Conservation (phyloP, 805 yeast species). For the Ogataea methanolica region DNA sequence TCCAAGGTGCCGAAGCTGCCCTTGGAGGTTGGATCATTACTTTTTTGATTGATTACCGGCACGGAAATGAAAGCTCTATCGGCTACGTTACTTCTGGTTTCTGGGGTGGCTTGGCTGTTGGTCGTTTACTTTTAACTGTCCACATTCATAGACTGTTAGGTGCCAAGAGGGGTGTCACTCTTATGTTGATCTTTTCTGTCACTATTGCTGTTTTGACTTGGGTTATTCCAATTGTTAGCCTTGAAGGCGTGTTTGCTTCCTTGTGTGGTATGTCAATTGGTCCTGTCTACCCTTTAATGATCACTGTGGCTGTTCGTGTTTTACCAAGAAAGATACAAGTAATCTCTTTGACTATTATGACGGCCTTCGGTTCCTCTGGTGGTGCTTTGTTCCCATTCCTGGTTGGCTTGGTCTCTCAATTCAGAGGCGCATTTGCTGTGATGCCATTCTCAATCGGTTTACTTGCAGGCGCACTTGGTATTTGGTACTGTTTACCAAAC, state of each 20-base stretch:
- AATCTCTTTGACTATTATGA: slow-evolving; percentile 44
- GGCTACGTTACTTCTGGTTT: slow-evolving; percentile 67
- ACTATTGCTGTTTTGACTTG: slow-evolving; percentile 40
- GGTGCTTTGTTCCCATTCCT: slow-evolving; percentile 54
- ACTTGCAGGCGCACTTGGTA: slow-evolving; percentile 28
- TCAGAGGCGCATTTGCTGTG: slow-evolving; percentile 42
- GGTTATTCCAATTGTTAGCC: slow-evolving; percentile 41
- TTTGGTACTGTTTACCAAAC: slow-evolving; percentile 43
- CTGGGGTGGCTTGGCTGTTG: slow-evolving; percentile 68
- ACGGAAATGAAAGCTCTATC: slow-evolving; percentile 40
- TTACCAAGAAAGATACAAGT: slow-evolving; percentile 49
- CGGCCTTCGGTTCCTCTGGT: slow-evolving; percentile 54
- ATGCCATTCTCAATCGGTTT: slow-evolving; percentile 43
- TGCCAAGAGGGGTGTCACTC: slow-evolving; percentile 38
- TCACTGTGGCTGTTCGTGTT: slow-evolving; percentile 38
- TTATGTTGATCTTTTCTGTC: slow-evolving; percentile 33
- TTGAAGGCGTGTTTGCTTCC: slow-evolving; percentile 43
- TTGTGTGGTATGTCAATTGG: slow-evolving; percentile 59
- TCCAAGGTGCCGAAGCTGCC: slow-evolving; percentile 67
- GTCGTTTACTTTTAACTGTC: slow-evolving; percentile 49
- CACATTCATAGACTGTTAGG: slow-evolving; percentile 36
- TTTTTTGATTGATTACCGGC: slow-evolving; percentile 50
- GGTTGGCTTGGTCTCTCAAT: slow-evolving; percentile 45
- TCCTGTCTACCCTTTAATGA: slow-evolving; percentile 57
- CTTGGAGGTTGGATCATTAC: slow-evolving; percentile 71